Percentiles rank a stretch among this genome's conserved stretches.
These are phyloP conservation scores for Pugionium dolabratum DNA, from an alignment of 345 rosid genomes.

Conservation along the genomic window DNA sequence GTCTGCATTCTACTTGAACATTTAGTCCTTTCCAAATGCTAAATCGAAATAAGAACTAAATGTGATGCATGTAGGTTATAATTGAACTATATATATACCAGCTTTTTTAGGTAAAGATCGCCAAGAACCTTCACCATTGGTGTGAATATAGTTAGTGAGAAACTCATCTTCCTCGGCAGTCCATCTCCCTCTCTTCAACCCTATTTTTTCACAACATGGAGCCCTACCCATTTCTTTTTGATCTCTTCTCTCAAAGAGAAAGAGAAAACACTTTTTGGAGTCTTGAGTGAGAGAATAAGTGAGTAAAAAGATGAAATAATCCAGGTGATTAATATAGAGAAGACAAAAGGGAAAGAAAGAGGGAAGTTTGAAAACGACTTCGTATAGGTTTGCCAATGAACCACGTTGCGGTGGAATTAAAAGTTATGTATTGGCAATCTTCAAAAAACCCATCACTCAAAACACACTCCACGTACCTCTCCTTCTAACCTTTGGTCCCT, in stretches of 20 bases:
- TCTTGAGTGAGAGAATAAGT: conserved; percentile 29
- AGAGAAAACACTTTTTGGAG: conserved; percentile 32
- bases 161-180: conserved; percentile 77
- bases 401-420: conserved; percentile 41
- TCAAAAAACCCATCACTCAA: too few relatives aligned
- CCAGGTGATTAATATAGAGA: conserved; percentile 38
- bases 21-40: neutral
- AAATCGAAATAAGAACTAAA: neutral
- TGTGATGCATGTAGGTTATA: neutral
- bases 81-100: conserved; percentile 40
- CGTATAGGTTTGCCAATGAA: conserved; percentile 36
- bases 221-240: conserved; percentile 67
- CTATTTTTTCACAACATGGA: conserved; percentile 86
- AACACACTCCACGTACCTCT: conserved; percentile 36
- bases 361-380: conserved; percentile 30
- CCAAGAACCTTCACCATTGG: conserved; percentile 88
- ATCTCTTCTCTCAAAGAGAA: neutral
- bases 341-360: conserved; percentile 33
- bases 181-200: conserved; percentile 88
- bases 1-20: too few relatives aligned
- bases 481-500: conserved; percentile 33
- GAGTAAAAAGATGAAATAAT: conserved; percentile 22
- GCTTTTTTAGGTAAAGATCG: conserved; percentile 85
- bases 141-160: conserved; percentile 59
- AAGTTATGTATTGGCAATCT: conserved; percentile 30